Evolutionary conservation across 2,329 filamentous ascomycete species (phyloP).

Genomic region (Ophiostoma ulmi): DNA sequence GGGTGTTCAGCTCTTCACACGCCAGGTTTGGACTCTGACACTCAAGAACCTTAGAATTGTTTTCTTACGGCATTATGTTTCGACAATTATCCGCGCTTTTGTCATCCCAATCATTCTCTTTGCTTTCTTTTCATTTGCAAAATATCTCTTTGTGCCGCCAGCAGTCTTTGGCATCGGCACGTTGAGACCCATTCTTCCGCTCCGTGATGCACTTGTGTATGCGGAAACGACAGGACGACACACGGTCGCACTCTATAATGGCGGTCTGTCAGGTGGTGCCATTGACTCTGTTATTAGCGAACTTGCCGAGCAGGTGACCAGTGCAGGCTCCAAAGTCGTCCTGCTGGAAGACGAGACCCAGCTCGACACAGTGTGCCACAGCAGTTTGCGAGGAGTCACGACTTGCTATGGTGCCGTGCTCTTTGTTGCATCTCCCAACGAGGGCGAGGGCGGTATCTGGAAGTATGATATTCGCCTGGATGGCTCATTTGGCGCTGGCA

Average conservation of each 20-base stretch:
- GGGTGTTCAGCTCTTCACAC: slow-evolving; percentile 28
- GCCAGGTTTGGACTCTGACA: slow-evolving; percentile 57
- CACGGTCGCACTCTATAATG: slow-evolving; percentile 74
- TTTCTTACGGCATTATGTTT: slow-evolving; percentile 47
- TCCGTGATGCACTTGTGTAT: slow-evolving; percentile 57
- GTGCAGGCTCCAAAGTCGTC: slow-evolving; percentile 45
- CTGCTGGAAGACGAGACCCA: slow-evolving; percentile 31
- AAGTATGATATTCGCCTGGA: slow-evolving; percentile 83
- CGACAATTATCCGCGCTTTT: slow-evolving; percentile 53
- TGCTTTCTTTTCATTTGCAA: slow-evolving; percentile 62
- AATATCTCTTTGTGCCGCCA: slow-evolving; percentile 77
- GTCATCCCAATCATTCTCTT: slow-evolving; percentile 55
- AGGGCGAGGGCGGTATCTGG: slow-evolving; percentile 65
- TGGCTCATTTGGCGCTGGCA: slow-evolving; percentile 59
- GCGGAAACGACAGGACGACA: slow-evolving; percentile 54
- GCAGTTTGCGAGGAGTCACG: slow-evolving; percentile 58
- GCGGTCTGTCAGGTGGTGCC: slow-evolving; percentile 60
- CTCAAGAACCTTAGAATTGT: slow-evolving; percentile 59
- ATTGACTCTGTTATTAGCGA: slow-evolving; percentile 66
- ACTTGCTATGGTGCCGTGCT: slow-evolving; percentile 67
- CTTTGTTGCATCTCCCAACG: slow-evolving; percentile 68
- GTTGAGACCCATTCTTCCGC: slow-evolving; percentile 55
- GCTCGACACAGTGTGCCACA: slow-evolving; percentile 48
- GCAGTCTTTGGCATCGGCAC: slow-evolving; percentile 68
- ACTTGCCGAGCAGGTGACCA: slow-evolving; percentile 54